These are phyloP conservation scores for Colletotrichum sp. DNA, from an alignment of 2,329 filamentous ascomycete genomes.

Conservation along the genomic window DNA sequence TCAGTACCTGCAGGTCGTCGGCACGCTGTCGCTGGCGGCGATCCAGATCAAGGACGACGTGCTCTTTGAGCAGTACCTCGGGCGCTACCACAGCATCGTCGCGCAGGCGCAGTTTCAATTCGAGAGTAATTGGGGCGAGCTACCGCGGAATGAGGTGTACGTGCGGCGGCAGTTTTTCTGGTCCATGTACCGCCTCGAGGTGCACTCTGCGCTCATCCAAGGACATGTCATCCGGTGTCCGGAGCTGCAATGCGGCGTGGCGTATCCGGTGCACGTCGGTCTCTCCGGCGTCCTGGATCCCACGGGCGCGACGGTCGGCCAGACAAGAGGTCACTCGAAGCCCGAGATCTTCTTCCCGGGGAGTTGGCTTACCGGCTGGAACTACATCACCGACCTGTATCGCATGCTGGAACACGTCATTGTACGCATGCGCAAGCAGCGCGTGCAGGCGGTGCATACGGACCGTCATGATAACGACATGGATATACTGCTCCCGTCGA, in stretches of 20 bases:
- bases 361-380: slow-evolving; percentile 60
- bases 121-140: slow-evolving; percentile 56
- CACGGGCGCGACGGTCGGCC: not conserved
- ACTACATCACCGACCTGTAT: slow-evolving; percentile 62
- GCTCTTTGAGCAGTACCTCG: slow-evolving; percentile 55
- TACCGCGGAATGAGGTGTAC: slow-evolving; percentile 44
- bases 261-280: slow-evolving; percentile 8
- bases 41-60: slow-evolving; percentile 56
- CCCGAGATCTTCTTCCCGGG: not conserved
- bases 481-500: slow-evolving; percentile 9
- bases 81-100: slow-evolving; percentile 53
- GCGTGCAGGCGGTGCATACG: slow-evolving; percentile 14
- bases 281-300: slow-evolving; percentile 9
- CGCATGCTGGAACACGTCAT: slow-evolving; percentile 58
- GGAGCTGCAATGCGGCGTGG: slow-evolving; percentile 21
- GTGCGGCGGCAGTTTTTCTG: slow-evolving; percentile 45
- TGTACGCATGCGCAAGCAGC: slow-evolving; percentile 22
- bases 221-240: slow-evolving; percentile 26
- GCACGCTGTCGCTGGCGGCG: slow-evolving; percentile 52
- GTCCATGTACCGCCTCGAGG: slow-evolving; percentile 63
- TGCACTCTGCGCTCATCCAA: slow-evolving; percentile 60
- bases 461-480: not conserved
- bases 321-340: not conserved
- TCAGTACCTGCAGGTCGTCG: slow-evolving; percentile 35
- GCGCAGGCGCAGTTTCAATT: slow-evolving; percentile 57